Evolutionary conservation across 805 yeast species (phyloP).

Genomic region (Monosporozyma siamensis): DNA sequence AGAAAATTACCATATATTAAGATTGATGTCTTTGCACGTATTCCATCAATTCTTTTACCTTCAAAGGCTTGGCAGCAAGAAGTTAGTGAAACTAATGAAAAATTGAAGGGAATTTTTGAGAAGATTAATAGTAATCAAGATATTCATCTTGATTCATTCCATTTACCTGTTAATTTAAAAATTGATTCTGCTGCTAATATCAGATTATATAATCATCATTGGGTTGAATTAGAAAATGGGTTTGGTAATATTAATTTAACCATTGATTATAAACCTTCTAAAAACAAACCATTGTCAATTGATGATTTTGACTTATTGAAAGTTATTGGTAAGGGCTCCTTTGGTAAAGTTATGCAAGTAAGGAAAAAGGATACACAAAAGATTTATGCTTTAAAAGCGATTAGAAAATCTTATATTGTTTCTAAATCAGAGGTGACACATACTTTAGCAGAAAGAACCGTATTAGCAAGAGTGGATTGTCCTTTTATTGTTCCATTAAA

Average conservation of each 20-base stretch:
- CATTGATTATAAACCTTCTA: constrained; percentile 60
- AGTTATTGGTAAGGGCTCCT: constrained; percentile 96
- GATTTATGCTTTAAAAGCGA: constrained; percentile 87
- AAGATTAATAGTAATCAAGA: constrained; percentile 46
- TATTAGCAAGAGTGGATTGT: constrained; percentile 81
- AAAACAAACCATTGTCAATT: constrained; percentile 61
- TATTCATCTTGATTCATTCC: constrained; percentile 64
- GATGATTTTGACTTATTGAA: constrained; percentile 89
- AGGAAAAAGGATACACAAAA: constrained; percentile 91
- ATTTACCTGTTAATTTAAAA: constrained; percentile 48
- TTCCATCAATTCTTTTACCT: constrained; percentile 56
- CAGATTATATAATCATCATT: constrained; percentile 60
- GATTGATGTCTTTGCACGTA: constrained; percentile 68
- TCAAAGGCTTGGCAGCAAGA: constrained; percentile 31
- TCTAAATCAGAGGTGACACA: constrained; percentile 92
- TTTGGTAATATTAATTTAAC: constrained; percentile 50
- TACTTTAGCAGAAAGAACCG: constrained; percentile 93
- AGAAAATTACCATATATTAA: constrained; percentile 51
- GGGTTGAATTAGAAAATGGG: constrained; percentile 35
- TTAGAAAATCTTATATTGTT: constrained; percentile 89
- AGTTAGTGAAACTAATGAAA: constrained; percentile 19
- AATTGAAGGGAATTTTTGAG: constrained; percentile 23
- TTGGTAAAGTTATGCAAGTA: constrained; percentile 98
- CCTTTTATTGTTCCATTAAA: constrained; percentile 96
- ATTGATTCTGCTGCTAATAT: constrained; percentile 39